These are phyloP conservation scores for Volutella citrinella DNA, from an alignment of 2,329 filamentous ascomycete species.

Conservation along the genomic window DNA sequence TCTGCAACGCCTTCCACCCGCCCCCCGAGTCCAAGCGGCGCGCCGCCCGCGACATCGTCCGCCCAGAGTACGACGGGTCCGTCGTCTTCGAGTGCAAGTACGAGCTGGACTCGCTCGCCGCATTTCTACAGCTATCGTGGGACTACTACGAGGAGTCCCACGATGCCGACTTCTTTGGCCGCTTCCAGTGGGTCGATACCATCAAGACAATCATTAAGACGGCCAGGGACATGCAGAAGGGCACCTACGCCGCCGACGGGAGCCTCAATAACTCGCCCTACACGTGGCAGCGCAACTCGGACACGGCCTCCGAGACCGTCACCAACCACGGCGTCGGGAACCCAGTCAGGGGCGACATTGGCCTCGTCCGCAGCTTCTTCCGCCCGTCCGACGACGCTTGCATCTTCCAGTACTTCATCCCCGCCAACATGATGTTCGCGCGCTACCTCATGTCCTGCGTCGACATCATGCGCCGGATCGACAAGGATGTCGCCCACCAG, in stretches of 20 bases:
- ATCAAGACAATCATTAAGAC: conserved; percentile 67
- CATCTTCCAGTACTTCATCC: conserved; percentile 82
- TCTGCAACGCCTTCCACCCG: conserved; percentile 94
- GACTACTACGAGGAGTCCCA: conserved; percentile 74
- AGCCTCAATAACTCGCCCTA: conserved; percentile 60
- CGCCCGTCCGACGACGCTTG: conserved; percentile 87
- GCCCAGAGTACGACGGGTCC: conserved; percentile 62
- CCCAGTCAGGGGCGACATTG: conserved; percentile 74
- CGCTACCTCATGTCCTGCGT: conserved; percentile 54
- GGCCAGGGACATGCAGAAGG: conserved; percentile 66
- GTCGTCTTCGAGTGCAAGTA: conserved; percentile 95
- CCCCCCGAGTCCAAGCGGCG: conserved; percentile 61
- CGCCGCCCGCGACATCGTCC: conserved; percentile 49
- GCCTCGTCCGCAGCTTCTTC: conserved; percentile 83
- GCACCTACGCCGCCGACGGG: conserved; percentile 67
- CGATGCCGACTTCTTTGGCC: conserved; percentile 71
- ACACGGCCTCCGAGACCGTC: conserved; percentile 76
- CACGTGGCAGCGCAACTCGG: conserved; percentile 72
- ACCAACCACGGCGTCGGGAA: conserved; percentile 74
- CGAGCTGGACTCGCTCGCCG: conserved; percentile 85
- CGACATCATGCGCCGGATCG: conserved; percentile 42
- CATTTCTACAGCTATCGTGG: conserved; percentile 78
- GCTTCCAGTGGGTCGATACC: conserved; percentile 68
- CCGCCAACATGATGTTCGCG: conserved; percentile 83
- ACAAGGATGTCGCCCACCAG: conserved; percentile 48